These are phyloP conservation scores for Teratosphaeria epicoccoides DNA, from an alignment of 2,329 filamentous ascomycete genomes.

Conservation along the genomic window DNA sequence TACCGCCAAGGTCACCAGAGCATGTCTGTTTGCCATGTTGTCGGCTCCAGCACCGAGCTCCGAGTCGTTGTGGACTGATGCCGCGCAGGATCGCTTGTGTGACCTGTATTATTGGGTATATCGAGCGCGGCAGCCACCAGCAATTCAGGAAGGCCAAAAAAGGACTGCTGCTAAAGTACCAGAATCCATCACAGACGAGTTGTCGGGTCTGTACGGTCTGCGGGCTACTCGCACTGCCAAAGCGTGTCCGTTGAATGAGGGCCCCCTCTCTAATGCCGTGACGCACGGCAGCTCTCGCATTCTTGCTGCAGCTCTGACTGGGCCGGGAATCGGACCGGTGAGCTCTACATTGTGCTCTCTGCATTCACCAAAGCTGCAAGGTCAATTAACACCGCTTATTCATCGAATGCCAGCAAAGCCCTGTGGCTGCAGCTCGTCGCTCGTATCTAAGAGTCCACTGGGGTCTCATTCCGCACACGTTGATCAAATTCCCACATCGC, in stretches of 20 bases:
- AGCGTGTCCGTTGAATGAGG: background rate
- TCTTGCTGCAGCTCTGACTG: background rate
- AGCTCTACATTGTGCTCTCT: background rate
- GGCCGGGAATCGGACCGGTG: background rate
- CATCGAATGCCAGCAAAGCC: background rate
- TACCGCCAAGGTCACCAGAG: slow-evolving; percentile 33
- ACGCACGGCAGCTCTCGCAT: background rate
- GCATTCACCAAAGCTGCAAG: background rate
- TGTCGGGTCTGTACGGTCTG: background rate
- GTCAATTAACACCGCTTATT: background rate
- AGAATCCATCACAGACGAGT: too few species aligned
- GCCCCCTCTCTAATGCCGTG: background rate
- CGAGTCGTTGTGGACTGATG: background rate
- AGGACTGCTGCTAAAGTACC: background rate
- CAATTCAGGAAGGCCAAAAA: background rate
- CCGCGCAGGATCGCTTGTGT: background rate
- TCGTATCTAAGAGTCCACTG: too few species aligned
- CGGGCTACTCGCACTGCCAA: background rate
- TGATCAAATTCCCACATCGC: too few species aligned
- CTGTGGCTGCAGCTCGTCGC: background rate
- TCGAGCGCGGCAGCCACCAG: background rate
- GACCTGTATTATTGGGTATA: background rate
- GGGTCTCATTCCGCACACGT: too few species aligned
- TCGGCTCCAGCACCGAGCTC: background rate
- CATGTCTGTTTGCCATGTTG: slow-evolving; percentile 1